phyloP scores from a whole-genome alignment of 257 asterid genomes.

The Nicotiana paniculata region DNA sequence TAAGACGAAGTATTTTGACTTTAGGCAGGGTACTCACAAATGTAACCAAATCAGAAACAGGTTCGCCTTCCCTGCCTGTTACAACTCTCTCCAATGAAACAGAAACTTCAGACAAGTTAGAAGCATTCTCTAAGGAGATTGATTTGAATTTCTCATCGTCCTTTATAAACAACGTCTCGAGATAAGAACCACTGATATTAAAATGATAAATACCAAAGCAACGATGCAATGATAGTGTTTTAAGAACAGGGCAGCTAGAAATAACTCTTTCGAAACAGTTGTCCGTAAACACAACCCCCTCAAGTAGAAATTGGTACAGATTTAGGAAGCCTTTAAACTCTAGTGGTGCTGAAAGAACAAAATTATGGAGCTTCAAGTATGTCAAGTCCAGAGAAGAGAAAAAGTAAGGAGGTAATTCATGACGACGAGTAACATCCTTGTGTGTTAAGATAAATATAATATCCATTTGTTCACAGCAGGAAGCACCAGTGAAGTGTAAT shows the following conservation, averaged over 20 bases:
- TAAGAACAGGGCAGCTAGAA: not conserved
- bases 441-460: not conserved
- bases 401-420: not conserved
- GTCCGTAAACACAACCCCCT: not conserved
- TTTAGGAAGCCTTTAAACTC: not conserved
- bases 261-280: not conserved
- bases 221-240: not conserved
- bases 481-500: no score
- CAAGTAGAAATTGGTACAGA: not conserved
- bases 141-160: not conserved
- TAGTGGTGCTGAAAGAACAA: not conserved
- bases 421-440: not conserved
- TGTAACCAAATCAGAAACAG: not conserved
- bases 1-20: not conserved
- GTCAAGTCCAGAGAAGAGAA: not conserved
- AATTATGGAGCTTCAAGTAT: not conserved
- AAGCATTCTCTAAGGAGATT: not conserved
- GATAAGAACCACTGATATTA: not conserved
- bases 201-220: not conserved
- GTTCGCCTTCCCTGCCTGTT: not conserved
- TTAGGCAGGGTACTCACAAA: not conserved
- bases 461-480: not conserved
- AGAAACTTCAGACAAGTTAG: not conserved
- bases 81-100: not conserved
- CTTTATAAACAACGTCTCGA: not conserved